Percentiles rank a stretch among this genome's conserved stretches.
phyloP scores from a whole-genome alignment of 805 yeast genomes.

The Ogataea paraovalis region DNA sequence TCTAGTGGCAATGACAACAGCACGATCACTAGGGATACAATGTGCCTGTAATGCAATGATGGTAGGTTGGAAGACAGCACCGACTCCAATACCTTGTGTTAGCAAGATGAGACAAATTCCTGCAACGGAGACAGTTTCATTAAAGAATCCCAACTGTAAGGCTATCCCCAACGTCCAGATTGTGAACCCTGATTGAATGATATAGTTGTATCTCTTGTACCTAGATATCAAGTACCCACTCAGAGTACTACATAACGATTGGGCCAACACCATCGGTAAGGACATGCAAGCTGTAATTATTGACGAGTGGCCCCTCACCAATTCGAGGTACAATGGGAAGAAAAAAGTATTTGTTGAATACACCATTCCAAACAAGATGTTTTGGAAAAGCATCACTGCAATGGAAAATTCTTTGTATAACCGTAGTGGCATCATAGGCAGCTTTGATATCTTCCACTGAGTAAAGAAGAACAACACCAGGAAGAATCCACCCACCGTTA shows the following conservation, averaged over 20 bases:
- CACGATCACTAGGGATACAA: slow-evolving; percentile 46
- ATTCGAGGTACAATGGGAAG: slow-evolving; percentile 46
- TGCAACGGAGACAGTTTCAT: slow-evolving; percentile 29
- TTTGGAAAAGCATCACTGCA: slow-evolving; percentile 34
- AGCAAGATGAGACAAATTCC: slow-evolving; percentile 35
- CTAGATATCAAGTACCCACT: slow-evolving; percentile 44
- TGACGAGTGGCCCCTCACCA: slow-evolving; percentile 38
- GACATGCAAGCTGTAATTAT: slow-evolving; percentile 38
- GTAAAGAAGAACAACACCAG: slow-evolving; percentile 42
- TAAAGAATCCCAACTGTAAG: slow-evolving; percentile 32
- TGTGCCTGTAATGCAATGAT: slow-evolving; percentile 55
- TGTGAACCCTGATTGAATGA: slow-evolving; percentile 39
- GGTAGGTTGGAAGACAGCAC: slow-evolving; percentile 51
- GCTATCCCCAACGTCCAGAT: slow-evolving; percentile 41
- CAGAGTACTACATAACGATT: slow-evolving; percentile 37
- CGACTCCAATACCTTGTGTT: slow-evolving; percentile 42
- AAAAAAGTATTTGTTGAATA: slow-evolving; percentile 46
- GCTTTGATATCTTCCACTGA: slow-evolving; percentile 45
- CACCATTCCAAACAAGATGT: slow-evolving; percentile 45
- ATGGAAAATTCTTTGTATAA: slow-evolving; percentile 36
- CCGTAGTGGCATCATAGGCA: slow-evolving; percentile 54
- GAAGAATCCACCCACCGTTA: slow-evolving; percentile 40
- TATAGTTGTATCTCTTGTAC: slow-evolving; percentile 39
- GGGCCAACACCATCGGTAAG: slow-evolving; percentile 43
- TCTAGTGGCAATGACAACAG: slow-evolving; percentile 55